Percentiles rank a stretch among this genome's conserved stretches.
Conservation (phyloP, 805 yeast genomes). For the Candida cerambycidarum region DNA sequence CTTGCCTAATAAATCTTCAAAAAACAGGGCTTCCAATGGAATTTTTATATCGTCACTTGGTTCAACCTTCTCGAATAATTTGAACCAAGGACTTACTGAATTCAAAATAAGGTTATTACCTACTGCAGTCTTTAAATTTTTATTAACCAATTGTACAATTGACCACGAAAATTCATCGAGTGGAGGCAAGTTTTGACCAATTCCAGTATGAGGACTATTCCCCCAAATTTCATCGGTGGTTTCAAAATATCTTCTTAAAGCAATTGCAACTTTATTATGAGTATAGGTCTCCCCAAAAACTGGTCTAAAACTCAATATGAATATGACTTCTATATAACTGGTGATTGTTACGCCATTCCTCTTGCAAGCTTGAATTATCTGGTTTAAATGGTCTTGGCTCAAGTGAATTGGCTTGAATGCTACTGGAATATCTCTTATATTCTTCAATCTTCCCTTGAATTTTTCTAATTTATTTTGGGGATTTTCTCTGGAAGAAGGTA, state of each 20-base stretch:
- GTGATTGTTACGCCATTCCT: constrained; percentile 32
- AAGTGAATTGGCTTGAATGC: constrained; percentile 22
- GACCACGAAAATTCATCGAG: constrained; percentile 34
- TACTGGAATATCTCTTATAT: constrained; percentile 3
- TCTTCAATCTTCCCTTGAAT: constrained; percentile 14
- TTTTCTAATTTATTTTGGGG: not conserved
- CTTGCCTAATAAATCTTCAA: constrained; percentile 22
- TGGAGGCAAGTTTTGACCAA: constrained; percentile 32
- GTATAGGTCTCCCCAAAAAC: constrained; percentile 27
- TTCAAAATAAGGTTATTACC: constrained; percentile 26
- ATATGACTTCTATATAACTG: constrained; percentile 26
- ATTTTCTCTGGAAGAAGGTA: constrained; percentile 6
- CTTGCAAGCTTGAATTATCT: constrained; percentile 28
- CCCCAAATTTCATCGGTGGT: constrained; percentile 26
- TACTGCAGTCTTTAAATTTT: constrained; percentile 18
- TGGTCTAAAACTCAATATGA: constrained; percentile 28
- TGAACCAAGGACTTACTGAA: constrained; percentile 19
- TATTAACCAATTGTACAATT: constrained; percentile 21
- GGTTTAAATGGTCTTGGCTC: constrained; percentile 22
- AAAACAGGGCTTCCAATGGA: constrained; percentile 16
- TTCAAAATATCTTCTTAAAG: constrained; percentile 25
- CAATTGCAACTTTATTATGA: constrained; percentile 30
- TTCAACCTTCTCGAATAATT: constrained; percentile 13
- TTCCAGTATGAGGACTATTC: constrained; percentile 33
- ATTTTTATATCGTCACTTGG: constrained; percentile 14